Percentiles rank a stretch among this genome's conserved stretches.
Conservation (phyloP, 164 flowering plant species). For the Chloranthus sessilifolius region DNA sequence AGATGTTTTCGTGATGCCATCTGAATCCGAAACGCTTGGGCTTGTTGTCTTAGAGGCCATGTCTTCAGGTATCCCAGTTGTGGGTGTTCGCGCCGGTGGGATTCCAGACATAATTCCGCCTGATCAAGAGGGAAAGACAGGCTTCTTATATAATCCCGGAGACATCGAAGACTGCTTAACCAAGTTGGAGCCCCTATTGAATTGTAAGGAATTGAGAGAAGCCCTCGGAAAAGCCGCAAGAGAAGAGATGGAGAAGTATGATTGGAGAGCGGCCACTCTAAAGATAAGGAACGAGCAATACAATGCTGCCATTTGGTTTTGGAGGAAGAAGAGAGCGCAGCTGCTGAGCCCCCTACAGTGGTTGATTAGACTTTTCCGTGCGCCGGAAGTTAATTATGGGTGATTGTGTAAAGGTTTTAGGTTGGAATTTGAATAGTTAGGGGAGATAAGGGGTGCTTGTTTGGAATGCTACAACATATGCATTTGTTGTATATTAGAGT, state of each 20-base stretch:
- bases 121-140: conserved; percentile 73
- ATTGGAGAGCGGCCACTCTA: conserved; percentile 86
- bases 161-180: conserved; percentile 84
- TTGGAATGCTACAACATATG: neutral
- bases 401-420: conserved; percentile 20
- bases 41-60: conserved; percentile 96
- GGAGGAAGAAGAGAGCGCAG: conserved; percentile 80
- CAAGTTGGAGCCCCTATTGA: conserved; percentile 63
- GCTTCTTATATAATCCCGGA: conserved; percentile 69
- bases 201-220: conserved; percentile 48
- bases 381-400: conserved; percentile 45
- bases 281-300: conserved; percentile 86
- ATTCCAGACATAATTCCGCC: conserved; percentile 83
- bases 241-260: conserved; percentile 84
- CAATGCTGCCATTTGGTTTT: conserved; percentile 96
- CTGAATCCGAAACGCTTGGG: conserved; percentile 97
- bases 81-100: conserved; percentile 94
- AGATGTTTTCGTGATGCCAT: conserved; percentile 94
- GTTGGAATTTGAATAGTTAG: neutral
- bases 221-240: conserved; percentile 79
- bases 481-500: neutral
- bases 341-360: conserved; percentile 66
- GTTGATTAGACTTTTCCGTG: conserved; percentile 43
- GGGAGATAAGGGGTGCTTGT: neutral
- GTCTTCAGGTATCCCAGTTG: conserved; percentile 96